Evolutionary conservation across 2,329 filamentous ascomycete genomes (phyloP).

Genomic region (Cordyceps fumosorosea): DNA sequence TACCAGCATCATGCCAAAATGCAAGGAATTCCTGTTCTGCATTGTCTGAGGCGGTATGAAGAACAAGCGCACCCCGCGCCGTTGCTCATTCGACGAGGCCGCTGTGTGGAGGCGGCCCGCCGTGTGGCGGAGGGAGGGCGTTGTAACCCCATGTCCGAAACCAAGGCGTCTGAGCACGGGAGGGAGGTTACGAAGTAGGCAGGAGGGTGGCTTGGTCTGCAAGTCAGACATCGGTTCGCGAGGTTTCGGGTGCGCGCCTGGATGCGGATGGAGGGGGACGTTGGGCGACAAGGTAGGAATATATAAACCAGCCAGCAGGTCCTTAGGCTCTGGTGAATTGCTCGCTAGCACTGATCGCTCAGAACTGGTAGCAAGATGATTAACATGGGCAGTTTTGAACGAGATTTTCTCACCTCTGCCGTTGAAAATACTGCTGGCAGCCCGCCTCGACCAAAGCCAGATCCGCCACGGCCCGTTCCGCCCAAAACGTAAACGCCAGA

Average conservation of each 20-base stretch:
- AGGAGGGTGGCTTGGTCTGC: neutral
- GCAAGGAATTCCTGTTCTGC: neutral
- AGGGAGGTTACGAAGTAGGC: neutral
- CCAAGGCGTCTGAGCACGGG: slow-evolving; percentile 3
- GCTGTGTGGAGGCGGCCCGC: slow-evolving; percentile 6
- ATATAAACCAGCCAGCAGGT: neutral
- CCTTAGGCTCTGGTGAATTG: neutral
- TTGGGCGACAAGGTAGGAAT: neutral
- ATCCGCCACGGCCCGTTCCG: slow-evolving; percentile 5
- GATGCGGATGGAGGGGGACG: neutral
- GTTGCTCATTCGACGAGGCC: neutral
- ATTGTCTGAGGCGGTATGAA: neutral
- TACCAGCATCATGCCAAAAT: neutral
- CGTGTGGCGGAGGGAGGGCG: neutral
- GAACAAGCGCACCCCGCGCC: neutral
- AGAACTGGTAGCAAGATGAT: neutral
- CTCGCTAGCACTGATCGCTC: neutral
- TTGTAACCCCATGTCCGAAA: slow-evolving; percentile 6
- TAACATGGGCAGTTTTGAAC: neutral
- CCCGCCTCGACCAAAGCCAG: slow-evolving; percentile 3
- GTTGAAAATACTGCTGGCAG: neutral
- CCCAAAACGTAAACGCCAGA: neutral
- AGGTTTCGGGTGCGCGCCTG: slow-evolving; percentile 1
- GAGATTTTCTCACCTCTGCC: neutral
- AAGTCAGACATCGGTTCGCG: neutral